Conservation (phyloP, 768 basidiomycete genomes). For the Tephrocybe sp. region DNA sequence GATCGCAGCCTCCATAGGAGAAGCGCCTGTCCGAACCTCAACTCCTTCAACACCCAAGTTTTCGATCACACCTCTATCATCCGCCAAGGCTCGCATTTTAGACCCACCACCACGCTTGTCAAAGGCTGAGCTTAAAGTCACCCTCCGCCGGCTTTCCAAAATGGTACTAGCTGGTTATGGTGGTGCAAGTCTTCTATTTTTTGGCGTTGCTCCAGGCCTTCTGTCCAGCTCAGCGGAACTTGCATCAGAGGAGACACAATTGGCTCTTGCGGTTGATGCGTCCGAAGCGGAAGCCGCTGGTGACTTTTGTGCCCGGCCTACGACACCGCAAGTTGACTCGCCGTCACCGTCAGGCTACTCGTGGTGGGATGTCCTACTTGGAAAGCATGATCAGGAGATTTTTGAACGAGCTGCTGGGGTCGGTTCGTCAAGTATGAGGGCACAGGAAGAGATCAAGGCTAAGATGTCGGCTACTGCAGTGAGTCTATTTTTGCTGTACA, state of each 20-base stretch:
- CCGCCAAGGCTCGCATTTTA: conserved; percentile 7
- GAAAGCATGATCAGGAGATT: conserved; percentile 80
- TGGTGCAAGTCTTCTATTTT: conserved; percentile 77
- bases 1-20: conserved; percentile 80
- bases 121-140: conserved; percentile 56
- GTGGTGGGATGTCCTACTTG: conserved; percentile 83
- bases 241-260: conserved; percentile 55
- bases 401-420: conserved; percentile 60
- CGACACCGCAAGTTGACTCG: conserved; percentile 17
- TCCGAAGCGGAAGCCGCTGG: conserved; percentile 65
- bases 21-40: conserved; percentile 33
- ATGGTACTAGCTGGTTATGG: conserved; percentile 85
- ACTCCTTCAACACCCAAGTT: conserved; percentile 26
- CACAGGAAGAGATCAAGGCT: conserved; percentile 32
- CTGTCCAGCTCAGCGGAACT: conserved; percentile 38
- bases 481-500: conserved; percentile 5
- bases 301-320: conserved; percentile 24
- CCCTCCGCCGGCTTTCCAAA: conserved; percentile 76
- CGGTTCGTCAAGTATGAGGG: conserved; percentile 22
- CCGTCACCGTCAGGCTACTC: conserved; percentile 44
- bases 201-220: conserved; percentile 53
- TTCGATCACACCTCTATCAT: conserved; percentile 9
- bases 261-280: conserved; percentile 66
- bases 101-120: conserved; percentile 22
- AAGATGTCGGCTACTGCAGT: conserved; percentile 55